Percentiles rank a stretch among this genome's conserved stretches.
phyloP scores from a whole-genome alignment of 2,329 filamentous ascomycete species.

The Cladosporium sp. region DNA sequence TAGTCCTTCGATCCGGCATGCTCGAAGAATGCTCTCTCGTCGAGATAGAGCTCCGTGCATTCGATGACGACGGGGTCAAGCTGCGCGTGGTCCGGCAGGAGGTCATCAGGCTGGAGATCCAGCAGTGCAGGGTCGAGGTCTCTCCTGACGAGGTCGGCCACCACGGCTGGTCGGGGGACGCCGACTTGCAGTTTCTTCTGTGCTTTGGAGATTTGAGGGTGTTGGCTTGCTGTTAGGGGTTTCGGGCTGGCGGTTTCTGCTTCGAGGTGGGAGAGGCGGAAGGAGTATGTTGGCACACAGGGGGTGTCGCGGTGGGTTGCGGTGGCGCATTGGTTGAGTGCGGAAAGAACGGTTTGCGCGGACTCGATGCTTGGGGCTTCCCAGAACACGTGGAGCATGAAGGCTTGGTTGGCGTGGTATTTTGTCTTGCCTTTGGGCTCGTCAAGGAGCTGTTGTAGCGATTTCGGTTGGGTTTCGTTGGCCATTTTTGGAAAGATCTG shows the following conservation, averaged over 20 bases:
- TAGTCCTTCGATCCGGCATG: neutral
- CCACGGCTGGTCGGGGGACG: neutral
- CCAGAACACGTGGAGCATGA: neutral
- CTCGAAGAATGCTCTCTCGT: neutral
- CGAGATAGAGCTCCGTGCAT: neutral
- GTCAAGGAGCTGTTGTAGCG: neutral
- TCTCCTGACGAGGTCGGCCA: neutral
- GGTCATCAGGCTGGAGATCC: neutral
- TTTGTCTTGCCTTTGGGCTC: neutral
- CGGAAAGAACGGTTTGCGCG: neutral
- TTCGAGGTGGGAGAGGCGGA: neutral
- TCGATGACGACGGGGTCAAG: neutral
- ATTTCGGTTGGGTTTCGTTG: neutral
- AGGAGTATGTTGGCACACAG: neutral
- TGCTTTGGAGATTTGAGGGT: neutral
- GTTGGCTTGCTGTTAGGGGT: neutral
- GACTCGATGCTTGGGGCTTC: neutral
- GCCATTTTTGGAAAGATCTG: neutral
- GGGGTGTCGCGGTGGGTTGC: neutral
- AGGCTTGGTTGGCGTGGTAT: neutral
- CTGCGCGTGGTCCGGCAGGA: neutral
- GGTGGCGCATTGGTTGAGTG: neutral
- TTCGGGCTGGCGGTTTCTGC: neutral
- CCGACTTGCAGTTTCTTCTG: neutral
- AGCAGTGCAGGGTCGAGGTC: neutral